Conservation (phyloP, 2,329 filamentous ascomycete species). For the Aspergillus fumigatus region DNA sequence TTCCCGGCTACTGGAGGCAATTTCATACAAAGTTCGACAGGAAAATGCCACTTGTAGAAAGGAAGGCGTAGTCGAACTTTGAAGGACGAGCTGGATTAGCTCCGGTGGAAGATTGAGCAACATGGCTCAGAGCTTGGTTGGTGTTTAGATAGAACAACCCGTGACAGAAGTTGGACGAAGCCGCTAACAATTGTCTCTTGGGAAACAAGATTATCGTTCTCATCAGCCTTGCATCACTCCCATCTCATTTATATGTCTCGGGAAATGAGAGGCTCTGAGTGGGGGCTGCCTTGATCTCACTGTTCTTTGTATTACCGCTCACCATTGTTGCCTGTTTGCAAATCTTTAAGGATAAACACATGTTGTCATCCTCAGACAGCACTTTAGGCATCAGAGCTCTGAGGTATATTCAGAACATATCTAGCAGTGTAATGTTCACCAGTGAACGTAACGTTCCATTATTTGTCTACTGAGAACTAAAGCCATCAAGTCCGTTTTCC, state of each 20-base stretch:
- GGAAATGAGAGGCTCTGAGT: neutral
- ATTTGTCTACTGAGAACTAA: neutral
- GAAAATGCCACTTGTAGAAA: conserved; percentile 37
- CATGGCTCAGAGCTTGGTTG: conserved; percentile 14
- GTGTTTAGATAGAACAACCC: conserved; percentile 4
- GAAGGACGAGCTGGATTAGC: conserved; percentile 36
- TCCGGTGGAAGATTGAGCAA: conserved; percentile 36
- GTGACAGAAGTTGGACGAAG: neutral
- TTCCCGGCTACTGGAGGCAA: conserved; percentile 32
- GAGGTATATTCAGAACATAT: too few species aligned
- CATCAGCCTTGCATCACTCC: neutral
- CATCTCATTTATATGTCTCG: neutral
- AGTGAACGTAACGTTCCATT: neutral
- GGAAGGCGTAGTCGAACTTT: conserved; percentile 27
- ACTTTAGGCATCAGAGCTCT: neutral
- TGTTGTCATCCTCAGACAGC: neutral
- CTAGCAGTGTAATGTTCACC: neutral
- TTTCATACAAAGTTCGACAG: conserved; percentile 32
- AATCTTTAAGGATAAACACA: neutral
- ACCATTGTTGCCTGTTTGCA: neutral
- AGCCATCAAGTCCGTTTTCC: neutral
- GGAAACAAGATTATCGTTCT: neutral
- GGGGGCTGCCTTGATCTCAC: neutral
- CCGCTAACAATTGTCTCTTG: neutral
- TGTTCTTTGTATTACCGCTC: neutral